These are phyloP conservation scores for Diaporthe helianthi DNA, from an alignment of 2,329 filamentous ascomycete genomes.

Conservation along the genomic window DNA sequence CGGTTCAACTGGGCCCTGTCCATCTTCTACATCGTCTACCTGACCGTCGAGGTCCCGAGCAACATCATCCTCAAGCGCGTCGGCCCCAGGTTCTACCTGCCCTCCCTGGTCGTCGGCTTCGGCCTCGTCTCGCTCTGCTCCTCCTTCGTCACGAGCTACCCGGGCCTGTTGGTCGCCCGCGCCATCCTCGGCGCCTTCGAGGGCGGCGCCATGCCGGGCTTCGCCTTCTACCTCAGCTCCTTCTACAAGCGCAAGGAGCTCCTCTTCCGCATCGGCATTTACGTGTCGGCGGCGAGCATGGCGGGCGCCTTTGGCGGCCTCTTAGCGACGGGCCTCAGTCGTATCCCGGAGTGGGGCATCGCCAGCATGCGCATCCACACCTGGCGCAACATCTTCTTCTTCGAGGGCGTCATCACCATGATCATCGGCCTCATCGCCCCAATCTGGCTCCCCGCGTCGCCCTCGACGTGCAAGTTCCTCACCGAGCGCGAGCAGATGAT, in stretches of 20 bases:
- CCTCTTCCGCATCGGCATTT: constrained; percentile 74
- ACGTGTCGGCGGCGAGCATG: constrained; percentile 74
- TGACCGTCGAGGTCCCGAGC: constrained; percentile 68
- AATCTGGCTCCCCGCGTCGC: constrained; percentile 58
- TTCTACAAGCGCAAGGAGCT: constrained; percentile 80
- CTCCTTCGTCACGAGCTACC: constrained; percentile 71
- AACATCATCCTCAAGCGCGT: constrained; percentile 70
- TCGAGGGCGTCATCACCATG: constrained; percentile 64
- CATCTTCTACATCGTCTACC: constrained; percentile 71
- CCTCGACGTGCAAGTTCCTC: constrained; percentile 56
- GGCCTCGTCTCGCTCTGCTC: constrained; percentile 72
- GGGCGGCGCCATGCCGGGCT: constrained; percentile 73
- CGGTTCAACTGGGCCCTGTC: constrained; percentile 75
- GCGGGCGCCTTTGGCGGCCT: constrained; percentile 77
- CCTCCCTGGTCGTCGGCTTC: constrained; percentile 70
- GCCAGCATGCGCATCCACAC: constrained; percentile 51
- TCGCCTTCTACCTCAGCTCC: constrained; percentile 74
- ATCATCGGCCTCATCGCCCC: constrained; percentile 56
- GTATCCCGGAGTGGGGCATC: constrained; percentile 62
- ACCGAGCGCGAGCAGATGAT: constrained; percentile 61
- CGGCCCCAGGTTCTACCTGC: constrained; percentile 67
- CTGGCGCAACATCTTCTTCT: constrained; percentile 69
- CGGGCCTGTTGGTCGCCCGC: constrained; percentile 69
- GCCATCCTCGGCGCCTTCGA: constrained; percentile 73
- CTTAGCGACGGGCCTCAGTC: constrained; percentile 75